A percentile compares a stretch with the other conserved stretches of the same genome.
phyloP scores from a whole-genome alignment of 2,329 filamentous ascomycete genomes.

The Curvularia hawaiiensis region DNA sequence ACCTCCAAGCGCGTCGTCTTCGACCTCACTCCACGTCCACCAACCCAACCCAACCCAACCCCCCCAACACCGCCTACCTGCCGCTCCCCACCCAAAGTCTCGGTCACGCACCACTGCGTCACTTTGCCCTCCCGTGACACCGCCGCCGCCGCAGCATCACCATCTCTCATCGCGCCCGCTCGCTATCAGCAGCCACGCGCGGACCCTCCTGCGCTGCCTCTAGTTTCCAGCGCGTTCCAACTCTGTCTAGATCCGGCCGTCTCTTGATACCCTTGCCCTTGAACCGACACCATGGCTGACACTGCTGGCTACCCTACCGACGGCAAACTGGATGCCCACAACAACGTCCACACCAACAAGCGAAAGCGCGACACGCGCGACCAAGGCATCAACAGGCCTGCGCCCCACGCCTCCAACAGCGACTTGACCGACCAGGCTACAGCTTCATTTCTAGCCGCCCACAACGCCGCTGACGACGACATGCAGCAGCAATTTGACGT shows the following conservation, averaged over 20 bases:
- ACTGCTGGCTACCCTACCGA: slow-evolving; percentile 47
- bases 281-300: slow-evolving; percentile 38
- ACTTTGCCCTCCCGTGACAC: background rate
- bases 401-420: slow-evolving; percentile 41
- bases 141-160: background rate
- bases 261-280: background rate
- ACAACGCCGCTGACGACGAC: slow-evolving; percentile 50
- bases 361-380: slow-evolving; percentile 55
- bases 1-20: slow-evolving; percentile 28
- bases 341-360: slow-evolving; percentile 47
- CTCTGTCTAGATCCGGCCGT: background rate
- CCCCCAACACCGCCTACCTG: slow-evolving; percentile 18
- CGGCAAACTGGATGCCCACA: slow-evolving; percentile 42
- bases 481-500: slow-evolving; percentile 51
- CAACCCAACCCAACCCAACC: slow-evolving; percentile 14
- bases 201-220: background rate
- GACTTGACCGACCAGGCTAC: slow-evolving; percentile 46
- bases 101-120: background rate
- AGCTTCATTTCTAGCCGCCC: slow-evolving; percentile 47
- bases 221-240: background rate
- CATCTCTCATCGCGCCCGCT: background rate
- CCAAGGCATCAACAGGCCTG: slow-evolving; percentile 47
- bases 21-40: slow-evolving; percentile 10
- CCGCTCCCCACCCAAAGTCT: slow-evolving; percentile 10
- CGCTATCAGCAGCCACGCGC: slow-evolving; percentile 2